Conservation (phyloP, 306 rosid species). For the Vigna nakashimae region DNA sequence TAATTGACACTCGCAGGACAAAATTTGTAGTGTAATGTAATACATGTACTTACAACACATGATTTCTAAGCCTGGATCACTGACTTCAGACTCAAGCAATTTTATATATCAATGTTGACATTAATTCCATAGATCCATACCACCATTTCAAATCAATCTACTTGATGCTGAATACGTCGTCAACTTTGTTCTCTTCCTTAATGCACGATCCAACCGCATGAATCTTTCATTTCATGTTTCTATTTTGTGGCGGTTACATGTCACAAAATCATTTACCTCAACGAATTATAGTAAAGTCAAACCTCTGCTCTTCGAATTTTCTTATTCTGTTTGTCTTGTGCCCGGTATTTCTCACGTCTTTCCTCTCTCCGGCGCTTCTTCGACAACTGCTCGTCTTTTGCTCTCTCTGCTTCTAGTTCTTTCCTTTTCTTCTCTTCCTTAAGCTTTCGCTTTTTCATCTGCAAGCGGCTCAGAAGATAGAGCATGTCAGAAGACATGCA, state of each 20-base stretch:
- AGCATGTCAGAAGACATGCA: not conserved
- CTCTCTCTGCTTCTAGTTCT: constrained; percentile 63
- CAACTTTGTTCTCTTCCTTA: not conserved
- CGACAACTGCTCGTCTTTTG: constrained; percentile 66
- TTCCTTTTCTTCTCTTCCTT: constrained; percentile 73
- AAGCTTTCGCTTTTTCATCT: constrained; percentile 79
- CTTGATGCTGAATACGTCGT: not conserved
- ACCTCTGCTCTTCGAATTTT: constrained; percentile 62
- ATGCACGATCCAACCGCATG: not conserved
- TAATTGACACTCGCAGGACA: not conserved
- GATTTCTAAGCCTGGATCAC: not conserved
- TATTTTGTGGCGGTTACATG: not conserved
- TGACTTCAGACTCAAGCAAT: not conserved
- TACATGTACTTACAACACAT: not conserved
- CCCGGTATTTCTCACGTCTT: constrained; percentile 75
- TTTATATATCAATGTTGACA: not conserved
- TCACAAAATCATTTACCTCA: not conserved
- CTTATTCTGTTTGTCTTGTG: constrained; percentile 71
- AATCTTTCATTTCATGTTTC: not conserved
- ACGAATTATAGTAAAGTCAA: constrained; percentile 22
- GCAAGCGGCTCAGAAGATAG: constrained; percentile 37
- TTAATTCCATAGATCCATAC: not conserved
- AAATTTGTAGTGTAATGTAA: not conserved
- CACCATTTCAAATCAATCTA: not conserved
- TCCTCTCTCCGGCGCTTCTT: constrained; percentile 91